Evolutionary conservation across 805 yeast genomes (phyloP).

Genomic region (Metschnikowia rubicola): DNA sequence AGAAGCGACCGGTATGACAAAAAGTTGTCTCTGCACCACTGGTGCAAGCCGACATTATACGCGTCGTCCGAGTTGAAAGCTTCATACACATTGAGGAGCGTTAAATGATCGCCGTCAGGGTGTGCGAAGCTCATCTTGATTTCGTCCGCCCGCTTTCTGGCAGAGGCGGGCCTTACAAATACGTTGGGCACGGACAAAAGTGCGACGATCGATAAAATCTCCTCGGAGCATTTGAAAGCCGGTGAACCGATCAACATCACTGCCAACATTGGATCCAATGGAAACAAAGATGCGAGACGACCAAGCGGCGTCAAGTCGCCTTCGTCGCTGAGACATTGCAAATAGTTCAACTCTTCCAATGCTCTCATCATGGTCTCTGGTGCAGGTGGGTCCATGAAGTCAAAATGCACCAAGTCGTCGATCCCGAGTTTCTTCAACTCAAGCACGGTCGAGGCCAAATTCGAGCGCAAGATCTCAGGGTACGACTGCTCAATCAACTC

Average conservation of each 20-base stretch:
- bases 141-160: slow-evolving; percentile 87
- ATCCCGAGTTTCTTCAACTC: slow-evolving; percentile 92
- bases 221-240: slow-evolving; percentile 82
- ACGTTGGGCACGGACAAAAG: slow-evolving; percentile 89
- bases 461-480: slow-evolving; percentile 91
- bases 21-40: slow-evolving; percentile 92
- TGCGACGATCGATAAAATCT: slow-evolving; percentile 83
- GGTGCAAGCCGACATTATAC: slow-evolving; percentile 55
- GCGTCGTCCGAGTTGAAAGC: slow-evolving; percentile 80
- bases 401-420: slow-evolving; percentile 95
- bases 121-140: slow-evolving; percentile 85
- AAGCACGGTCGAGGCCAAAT: slow-evolving; percentile 85
- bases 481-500: slow-evolving; percentile 93
- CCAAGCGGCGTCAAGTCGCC: slow-evolving; percentile 90
- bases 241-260: slow-evolving; percentile 88
- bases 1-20: slow-evolving; percentile 78
- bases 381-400: slow-evolving; percentile 99
- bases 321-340: slow-evolving; percentile 86
- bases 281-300: slow-evolving; percentile 86
- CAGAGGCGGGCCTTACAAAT: slow-evolving; percentile 89
- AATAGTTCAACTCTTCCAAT: slow-evolving; percentile 86
- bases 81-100: slow-evolving; percentile 82
- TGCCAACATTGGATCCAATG: slow-evolving; percentile 92
- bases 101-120: slow-evolving; percentile 92
- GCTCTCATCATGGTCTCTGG: slow-evolving; percentile 99